Conservation (phyloP, 2,329 filamentous ascomycete genomes). For the Claviceps purpurea region DNA sequence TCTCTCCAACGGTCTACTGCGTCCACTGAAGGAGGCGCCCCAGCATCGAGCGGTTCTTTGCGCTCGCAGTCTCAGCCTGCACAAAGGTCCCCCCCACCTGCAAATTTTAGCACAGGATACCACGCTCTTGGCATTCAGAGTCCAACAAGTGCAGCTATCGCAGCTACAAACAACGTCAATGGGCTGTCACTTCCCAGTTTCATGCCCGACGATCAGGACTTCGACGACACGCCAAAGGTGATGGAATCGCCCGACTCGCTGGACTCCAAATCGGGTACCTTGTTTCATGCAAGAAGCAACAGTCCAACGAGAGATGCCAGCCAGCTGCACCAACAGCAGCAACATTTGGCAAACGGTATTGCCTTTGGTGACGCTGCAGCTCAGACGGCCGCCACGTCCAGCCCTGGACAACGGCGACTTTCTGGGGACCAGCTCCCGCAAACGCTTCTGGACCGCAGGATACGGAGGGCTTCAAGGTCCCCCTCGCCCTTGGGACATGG, state of each 20-base stretch:
- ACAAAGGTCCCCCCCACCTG: conserved; percentile 29
- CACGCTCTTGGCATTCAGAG: conserved; percentile 17
- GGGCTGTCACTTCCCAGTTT: conserved; percentile 41
- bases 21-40: conserved; percentile 32
- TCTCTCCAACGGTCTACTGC: conserved; percentile 41
- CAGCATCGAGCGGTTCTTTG: conserved; percentile 39
- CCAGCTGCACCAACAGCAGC: conserved; percentile 12
- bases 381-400: conserved; percentile 17
- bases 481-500: conserved; percentile 41
- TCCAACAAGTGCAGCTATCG: conserved; percentile 22
- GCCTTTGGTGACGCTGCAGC: conserved; percentile 34
- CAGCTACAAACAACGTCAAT: conserved; percentile 29
- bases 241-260: conserved; percentile 34
- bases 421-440: conserved; percentile 43
- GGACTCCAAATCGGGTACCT: conserved; percentile 22
- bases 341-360: conserved; percentile 24
- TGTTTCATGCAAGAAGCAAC: conserved; percentile 15
- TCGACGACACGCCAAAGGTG: conserved; percentile 30
- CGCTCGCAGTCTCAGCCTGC: conserved; percentile 56
- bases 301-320: conserved; percentile 12
- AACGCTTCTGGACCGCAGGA: conserved; percentile 37
- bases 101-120: conserved; percentile 13
- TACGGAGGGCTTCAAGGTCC: conserved; percentile 40
- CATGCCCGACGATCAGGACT: conserved; percentile 39
- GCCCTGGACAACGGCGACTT: conserved; percentile 29